Evolutionary conservation across 441 rosid species (phyloP).

Genomic region (Bruguiera hainesii): DNA sequence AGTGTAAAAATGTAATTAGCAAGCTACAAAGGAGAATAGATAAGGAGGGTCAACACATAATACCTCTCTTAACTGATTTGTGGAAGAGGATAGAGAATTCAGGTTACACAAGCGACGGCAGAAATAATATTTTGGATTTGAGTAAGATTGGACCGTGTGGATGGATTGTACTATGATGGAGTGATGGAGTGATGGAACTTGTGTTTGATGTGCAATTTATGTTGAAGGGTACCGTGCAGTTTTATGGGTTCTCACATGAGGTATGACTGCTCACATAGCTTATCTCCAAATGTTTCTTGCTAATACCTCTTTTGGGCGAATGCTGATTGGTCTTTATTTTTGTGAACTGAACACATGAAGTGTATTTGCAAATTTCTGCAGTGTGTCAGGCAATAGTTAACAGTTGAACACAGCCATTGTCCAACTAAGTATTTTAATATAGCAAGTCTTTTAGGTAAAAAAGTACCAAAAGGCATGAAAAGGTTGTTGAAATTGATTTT

Average conservation of each 20-base stretch:
- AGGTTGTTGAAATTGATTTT: background rate
- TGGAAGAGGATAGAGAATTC: slow-evolving; percentile 86
- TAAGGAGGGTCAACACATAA: slow-evolving; percentile 94
- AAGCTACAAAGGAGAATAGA: slow-evolving; percentile 88
- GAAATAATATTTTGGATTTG: slow-evolving; percentile 71
- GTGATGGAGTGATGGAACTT: slow-evolving; percentile 89
- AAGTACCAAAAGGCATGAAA: too few species aligned
- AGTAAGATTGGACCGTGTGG: slow-evolving; percentile 90
- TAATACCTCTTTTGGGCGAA: background rate
- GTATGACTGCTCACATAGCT: slow-evolving; percentile 33
- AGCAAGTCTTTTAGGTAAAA: too few species aligned
- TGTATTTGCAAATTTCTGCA: background rate
- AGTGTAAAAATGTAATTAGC: slow-evolving; percentile 92
- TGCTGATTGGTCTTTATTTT: too few species aligned
- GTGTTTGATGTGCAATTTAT: slow-evolving; percentile 85
- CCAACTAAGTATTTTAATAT: too few species aligned
- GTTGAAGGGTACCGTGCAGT: slow-evolving; percentile 87
- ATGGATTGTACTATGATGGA: slow-evolving; percentile 71
- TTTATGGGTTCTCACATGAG: slow-evolving; percentile 88
- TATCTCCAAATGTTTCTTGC: background rate
- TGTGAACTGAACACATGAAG: too few species aligned
- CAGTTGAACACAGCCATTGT: background rate
- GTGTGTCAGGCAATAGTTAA: background rate
- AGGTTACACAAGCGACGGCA: slow-evolving; percentile 55
- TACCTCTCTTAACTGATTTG: slow-evolving; percentile 82